A percentile compares a stretch with the other conserved stretches of the same genome.
These are phyloP conservation scores for Anthracocystis walkeri DNA, from an alignment of 1,284 basidiomycete genomes.

Conservation along the genomic window DNA sequence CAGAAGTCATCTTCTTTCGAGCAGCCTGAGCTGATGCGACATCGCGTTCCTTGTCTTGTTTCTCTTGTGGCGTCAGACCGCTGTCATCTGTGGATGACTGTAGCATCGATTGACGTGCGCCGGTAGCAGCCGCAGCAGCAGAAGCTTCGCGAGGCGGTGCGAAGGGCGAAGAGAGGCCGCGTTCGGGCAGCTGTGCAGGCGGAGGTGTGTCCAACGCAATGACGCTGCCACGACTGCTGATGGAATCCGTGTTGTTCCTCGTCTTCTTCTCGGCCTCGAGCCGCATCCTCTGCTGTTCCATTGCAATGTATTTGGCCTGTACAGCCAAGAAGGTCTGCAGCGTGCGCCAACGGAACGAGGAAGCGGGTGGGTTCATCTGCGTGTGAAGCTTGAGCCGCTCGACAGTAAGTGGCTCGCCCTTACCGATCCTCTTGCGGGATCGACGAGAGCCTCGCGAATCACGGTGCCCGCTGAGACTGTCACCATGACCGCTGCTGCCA, in stretches of 20 bases:
- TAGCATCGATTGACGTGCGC: conserved; percentile 24
- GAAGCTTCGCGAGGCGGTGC: conserved; percentile 44
- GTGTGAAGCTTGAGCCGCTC: conserved; percentile 83
- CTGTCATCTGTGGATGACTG: conserved; percentile 33
- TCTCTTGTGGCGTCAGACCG: conserved; percentile 37
- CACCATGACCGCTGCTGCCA: conserved; percentile 28
- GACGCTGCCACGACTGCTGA: conserved; percentile 39
- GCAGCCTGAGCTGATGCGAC: conserved; percentile 52
- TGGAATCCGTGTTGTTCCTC: conserved; percentile 20
- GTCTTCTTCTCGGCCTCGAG: conserved; percentile 38
- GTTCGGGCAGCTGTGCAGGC: conserved; percentile 17
- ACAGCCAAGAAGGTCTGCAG: conserved; percentile 73
- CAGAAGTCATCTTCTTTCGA: conserved; percentile 40
- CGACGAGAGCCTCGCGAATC: conserved; percentile 62
- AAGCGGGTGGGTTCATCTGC: conserved; percentile 76
- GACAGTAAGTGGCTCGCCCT: conserved; percentile 69
- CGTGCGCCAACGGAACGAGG: conserved; percentile 72
- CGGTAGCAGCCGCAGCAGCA: conserved; percentile 10
- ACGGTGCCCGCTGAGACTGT: conserved; percentile 40
- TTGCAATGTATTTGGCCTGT: conserved; percentile 71
- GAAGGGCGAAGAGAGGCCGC: conserved; percentile 31
- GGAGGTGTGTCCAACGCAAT: conserved; percentile 19
- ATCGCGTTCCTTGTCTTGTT: conserved; percentile 54
- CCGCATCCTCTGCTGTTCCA: conserved; percentile 67
- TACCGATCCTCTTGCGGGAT: conserved; percentile 73